Base-by-base conservation (phyloP, 2,329 filamentous ascomycete genomes). In the Monosporascus sp. region DNA sequence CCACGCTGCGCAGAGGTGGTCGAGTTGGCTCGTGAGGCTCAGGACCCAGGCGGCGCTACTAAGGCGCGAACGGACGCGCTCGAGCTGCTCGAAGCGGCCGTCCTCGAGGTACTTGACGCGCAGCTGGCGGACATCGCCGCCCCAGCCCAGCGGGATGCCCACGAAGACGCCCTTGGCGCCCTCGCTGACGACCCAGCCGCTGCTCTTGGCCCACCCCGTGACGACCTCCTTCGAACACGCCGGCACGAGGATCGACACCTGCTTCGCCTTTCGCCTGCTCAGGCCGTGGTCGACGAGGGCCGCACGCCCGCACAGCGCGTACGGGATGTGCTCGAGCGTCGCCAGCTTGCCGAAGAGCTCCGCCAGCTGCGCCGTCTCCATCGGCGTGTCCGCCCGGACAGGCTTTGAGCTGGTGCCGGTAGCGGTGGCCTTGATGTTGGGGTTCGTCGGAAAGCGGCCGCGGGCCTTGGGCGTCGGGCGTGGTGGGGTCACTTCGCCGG, bases 251-350 rank as follows among this genome's bases (percentile, higher is more conserved):
- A 81, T 66, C 43, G 64, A 72, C 18, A 80, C 58, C 46, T 70
- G 62, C 5, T 58, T 57, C 0, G 70, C 68, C 6, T 45, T 52
- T 7, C 67, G 62, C 7, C 53, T 55, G 4, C 59, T 49, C 55
- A 68, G 73, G 47, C 76, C 78, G 66, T 78, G 74, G 47, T 74
- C 69, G 3, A 67, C 60, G 55, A 81, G 67, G 14, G 76, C 77
- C 0, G 70, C 70, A 22, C 70, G 66, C 22, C 79, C 79, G 58
- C 67, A 71, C 43, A 82, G 69, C 11, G 73, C 73, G 61, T 78
- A 80, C 20, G 69, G 72, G 1, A 77, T 68, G 60, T 78, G 72
- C 18, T 61, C 58, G 20, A 82, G 69, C 5, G 69, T 63, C 0
- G 49, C 48, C 43, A 81, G 60, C n/a, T 63, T 60, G 24, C 62